Evolutionary conservation across 1,284 basidiomycete genomes (phyloP), one percentile per base, ranked within the genome.

Genomic region (Sanghuangporus baumii): DNA sequence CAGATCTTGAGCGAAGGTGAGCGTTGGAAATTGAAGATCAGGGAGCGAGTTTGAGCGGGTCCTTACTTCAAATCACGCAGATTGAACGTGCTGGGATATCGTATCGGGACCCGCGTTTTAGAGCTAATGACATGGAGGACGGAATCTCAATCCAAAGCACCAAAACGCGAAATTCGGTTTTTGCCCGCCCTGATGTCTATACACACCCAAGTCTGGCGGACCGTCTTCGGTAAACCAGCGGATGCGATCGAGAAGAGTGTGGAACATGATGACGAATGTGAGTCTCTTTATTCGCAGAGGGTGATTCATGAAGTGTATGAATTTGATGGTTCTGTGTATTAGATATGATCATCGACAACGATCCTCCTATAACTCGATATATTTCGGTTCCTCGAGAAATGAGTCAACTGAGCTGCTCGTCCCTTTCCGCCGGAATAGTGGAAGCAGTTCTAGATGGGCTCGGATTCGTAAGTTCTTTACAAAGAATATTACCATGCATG

Each of bases 331-430:
- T 51, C 16, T 11, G 61, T 62, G 59, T 48, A 47, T 18, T 23
- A 96, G 95, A 98, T 76, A 98, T 99, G 97, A 94, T 99, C 67
- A 92, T 96, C 65, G 93, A 97, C 79, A 98, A 99, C 72, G 89
- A 94, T 71, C 96, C 97, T 11, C 84, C 91, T 20, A 83, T 98
- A 67, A 95, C 97, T 61, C 86, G 92, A 67, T 82, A 92, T 69
- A 94, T 99, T 66, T 94, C 94, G 18, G 89, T 98, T 26, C 97
- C 96, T 6, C 88, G 88, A 69, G 97, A 99, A 71, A 90, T 99
- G 86, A 90, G 87, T 66, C 89, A 94, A 70, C 81, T 99, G 43
- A 95, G 91, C 70, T 98, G 96, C 71, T 98, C 96, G 41, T 98
- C 96, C 0, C 92, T 97, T 72, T 95, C 95, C 0, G 96, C 96